Base-by-base conservation (phyloP, 2,329 filamentous ascomycete species). In the Teratosphaeria gauchensis region DNA sequence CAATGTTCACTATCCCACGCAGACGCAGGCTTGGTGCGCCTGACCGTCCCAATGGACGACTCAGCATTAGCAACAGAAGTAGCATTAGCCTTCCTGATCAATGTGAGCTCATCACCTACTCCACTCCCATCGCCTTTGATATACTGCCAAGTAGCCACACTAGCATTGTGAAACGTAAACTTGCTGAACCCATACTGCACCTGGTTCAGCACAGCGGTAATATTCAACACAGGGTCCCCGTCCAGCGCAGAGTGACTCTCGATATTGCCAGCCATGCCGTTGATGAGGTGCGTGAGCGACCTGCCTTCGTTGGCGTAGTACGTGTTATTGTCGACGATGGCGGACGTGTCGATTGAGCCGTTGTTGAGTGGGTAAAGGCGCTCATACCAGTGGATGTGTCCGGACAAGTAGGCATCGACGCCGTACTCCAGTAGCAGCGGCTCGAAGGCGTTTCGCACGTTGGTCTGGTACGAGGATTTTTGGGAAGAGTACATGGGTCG, bases 251-350 rank as follows among this genome's bases (percentile, higher is more conserved):
- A 75, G 68, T 81, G 79, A 58, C 74, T 77, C 63, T 81, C 79
- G 51, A 81, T 75, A 60, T 81, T 81, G 21, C 79, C 79, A 3
- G 79, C 79, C 72, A 78, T 78, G 19, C 79, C 79, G 65, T 81
- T 81, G 68, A 78, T 71, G 38, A 81, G 70, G 60, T 80, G 77
- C 2, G 77, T 78, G 59, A 81, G 76, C 19, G 77, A 79, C 24
- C 69, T 72, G 51, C 78, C 78, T 1, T 76, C 70, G 62, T 79
- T 80, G 57, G 75, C 74, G 54, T 66, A 63, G 69, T 80, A 81
- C 7, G 78, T 81, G 66, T 78, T 73, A 61, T 79, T 77, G 67
- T 79, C 72, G 55, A 78, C 59, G 46, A 81, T 69, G 1, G 75
- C 74, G 21, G 57, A 56, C 6, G 57, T 56, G 69, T 78, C 70